These are phyloP conservation scores for Orbilia brochopaga DNA, from an alignment of 2,329 filamentous ascomycete genomes.

Conservation along the genomic window DNA sequence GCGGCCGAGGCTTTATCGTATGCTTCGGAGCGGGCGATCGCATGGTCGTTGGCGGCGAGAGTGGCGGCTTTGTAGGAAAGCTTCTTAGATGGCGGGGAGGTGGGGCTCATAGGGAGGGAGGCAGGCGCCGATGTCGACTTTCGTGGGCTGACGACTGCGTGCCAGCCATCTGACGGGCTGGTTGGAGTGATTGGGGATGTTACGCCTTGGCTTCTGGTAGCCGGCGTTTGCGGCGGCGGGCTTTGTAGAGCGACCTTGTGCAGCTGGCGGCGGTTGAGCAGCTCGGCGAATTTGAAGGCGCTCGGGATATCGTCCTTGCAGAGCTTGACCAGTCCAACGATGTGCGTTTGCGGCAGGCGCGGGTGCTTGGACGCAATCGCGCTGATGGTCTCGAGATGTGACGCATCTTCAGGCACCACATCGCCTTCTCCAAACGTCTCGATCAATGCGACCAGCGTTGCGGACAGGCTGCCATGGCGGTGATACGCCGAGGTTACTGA, in stretches of 20 bases:
- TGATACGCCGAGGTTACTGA: slow-evolving; percentile 52
- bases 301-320: slow-evolving; percentile 53
- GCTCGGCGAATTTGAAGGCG: slow-evolving; percentile 53
- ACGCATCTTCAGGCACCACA: slow-evolving; percentile 47
- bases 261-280: slow-evolving; percentile 48
- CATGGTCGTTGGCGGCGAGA: slow-evolving; percentile 25
- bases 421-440: slow-evolving; percentile 35
- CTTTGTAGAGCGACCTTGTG: slow-evolving; percentile 29
- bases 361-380: slow-evolving; percentile 32
- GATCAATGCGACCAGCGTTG: slow-evolving; percentile 51
- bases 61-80: slow-evolving; percentile 32
- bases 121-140: slow-evolving; percentile 6
- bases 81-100: slow-evolving; percentile 16
- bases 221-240: background rate
- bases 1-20: slow-evolving; percentile 53
- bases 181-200: slow-evolving; percentile 17
- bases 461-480: slow-evolving; percentile 46
- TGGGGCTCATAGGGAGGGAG: slow-evolving; percentile 44
- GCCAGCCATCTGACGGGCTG: slow-evolving; percentile 19
- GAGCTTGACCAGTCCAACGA: slow-evolving; percentile 51
- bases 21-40: slow-evolving; percentile 51
- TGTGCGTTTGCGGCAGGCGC: slow-evolving; percentile 33
- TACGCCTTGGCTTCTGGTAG: background rate
- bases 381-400: slow-evolving; percentile 48
- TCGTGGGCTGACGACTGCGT: slow-evolving; percentile 13